These are phyloP conservation scores for Fusarium continuum DNA, from an alignment of 2,329 filamentous ascomycete species.

Conservation along the genomic window DNA sequence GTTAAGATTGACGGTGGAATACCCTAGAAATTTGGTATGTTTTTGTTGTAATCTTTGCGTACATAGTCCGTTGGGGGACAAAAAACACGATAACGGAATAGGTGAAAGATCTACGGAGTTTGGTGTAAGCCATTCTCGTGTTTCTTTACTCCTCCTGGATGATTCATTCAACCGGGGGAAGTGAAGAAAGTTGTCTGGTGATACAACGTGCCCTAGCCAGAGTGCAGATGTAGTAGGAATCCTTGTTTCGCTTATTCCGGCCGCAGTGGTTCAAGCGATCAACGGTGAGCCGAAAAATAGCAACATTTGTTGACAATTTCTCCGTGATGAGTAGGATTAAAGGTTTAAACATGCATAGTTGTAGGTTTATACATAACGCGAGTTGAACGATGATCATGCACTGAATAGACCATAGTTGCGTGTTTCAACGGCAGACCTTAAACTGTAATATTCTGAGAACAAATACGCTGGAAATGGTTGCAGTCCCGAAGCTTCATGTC, in stretches of 20 bases:
- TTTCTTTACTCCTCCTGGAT: not conserved
- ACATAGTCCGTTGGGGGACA: too few species aligned
- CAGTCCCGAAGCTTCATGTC: not conserved
- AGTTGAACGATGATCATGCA: not conserved
- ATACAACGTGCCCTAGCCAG: too few species aligned
- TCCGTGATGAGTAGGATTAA: slow-evolving; percentile 1
- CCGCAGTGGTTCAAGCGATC: not conserved
- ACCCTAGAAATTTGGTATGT: not conserved
- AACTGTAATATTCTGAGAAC: not conserved
- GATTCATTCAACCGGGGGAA: too few species aligned
- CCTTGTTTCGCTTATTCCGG: not conserved
- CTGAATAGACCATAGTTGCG: not conserved
- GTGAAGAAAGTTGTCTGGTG: too few species aligned
- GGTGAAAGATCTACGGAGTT: too few species aligned
- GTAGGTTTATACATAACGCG: not conserved
- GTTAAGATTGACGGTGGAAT: not conserved
- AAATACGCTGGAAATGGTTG: not conserved
- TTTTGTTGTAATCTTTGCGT: not conserved
- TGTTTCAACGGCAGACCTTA: not conserved
- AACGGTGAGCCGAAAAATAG: not conserved
- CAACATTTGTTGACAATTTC: not conserved
- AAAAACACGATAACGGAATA: too few species aligned
- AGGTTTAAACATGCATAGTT: not conserved
- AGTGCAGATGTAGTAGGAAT: too few species aligned
- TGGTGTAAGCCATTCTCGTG: too few species aligned